Evolutionary conservation across 2,329 filamentous ascomycete genomes (phyloP), one percentile per base, ranked within the genome.

Genomic region (Aspergillus vadensis): DNA sequence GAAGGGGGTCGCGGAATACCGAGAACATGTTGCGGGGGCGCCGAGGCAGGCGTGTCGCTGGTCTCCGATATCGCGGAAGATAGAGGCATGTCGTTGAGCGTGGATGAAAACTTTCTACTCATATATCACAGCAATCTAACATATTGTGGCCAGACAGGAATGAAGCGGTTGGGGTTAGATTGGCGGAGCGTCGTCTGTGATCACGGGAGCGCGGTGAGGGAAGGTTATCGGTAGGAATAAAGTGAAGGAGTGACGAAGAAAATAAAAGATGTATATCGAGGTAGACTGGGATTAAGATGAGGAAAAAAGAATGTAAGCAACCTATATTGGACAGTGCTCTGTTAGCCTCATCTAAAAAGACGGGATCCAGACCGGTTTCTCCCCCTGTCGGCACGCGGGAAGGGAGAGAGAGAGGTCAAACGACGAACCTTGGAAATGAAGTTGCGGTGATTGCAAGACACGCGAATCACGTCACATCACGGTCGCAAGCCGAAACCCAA

Each of bases 1-100:
- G 76, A 78, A 36, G 75, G 74, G 50, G 75, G 74, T 10, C 75
- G 73, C 60, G 75, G 75, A 27, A 90, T 82, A 65, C 88, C 90
- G 50, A 86, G 67, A 23, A 68, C 70, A 71, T 71, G 70, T 52
- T 69, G 82, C 21, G 85, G 82, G 47, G 69, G 61, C 44, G 65
- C 58, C 8, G 63, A 62, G 51, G 70, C 67, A 21, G 62, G 67
- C 55, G 69, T 66, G 32, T 85, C 82, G 60, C 80, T 74, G 47
- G 76, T 71, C 44, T 80, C 70, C 76, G 69, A 64, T 41, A 63
- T 67, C 15, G 66, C 65, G 55, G 66, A 48, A 19, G 67, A 58
- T 47, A 64, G 64, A 27, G 66, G 62, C 72, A 74, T 74, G 58
- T 41, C 64, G 38, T 25, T 55, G 38, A 17, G 60, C 17, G 36